Conservation (phyloP, 2,329 filamentous ascomycete genomes). For the Calonectria honghensis region DNA sequence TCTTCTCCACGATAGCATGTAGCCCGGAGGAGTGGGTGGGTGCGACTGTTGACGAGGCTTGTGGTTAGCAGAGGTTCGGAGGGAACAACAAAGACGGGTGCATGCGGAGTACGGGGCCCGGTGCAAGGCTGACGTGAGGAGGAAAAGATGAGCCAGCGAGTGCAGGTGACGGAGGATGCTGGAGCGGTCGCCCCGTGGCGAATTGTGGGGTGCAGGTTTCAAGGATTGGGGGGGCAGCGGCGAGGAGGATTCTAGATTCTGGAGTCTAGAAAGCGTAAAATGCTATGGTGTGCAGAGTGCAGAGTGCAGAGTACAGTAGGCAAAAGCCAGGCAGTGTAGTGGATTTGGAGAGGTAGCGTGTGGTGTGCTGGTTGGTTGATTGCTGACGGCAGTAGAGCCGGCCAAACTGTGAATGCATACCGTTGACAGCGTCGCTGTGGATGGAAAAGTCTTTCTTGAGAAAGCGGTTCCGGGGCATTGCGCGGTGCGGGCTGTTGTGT, state of each 20-base stretch:
- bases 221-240: constrained; percentile 43
- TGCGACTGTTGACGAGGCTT: constrained; percentile 47
- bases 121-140: constrained; percentile 47
- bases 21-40: constrained; percentile 48
- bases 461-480: constrained; percentile 59
- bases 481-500: constrained; percentile 29
- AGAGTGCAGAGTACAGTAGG: constrained; percentile 16
- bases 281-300: constrained; percentile 17
- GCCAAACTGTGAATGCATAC: constrained; percentile 43
- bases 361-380: constrained; percentile 9
- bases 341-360: constrained; percentile 15
- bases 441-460: constrained; percentile 60
- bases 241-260: constrained; percentile 8
- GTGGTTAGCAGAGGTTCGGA: constrained; percentile 45
- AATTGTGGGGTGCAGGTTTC: constrained; percentile 53
- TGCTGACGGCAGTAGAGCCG: neutral
- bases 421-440: constrained; percentile 57
- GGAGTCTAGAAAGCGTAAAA: constrained; percentile 40
- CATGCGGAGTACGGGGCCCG: constrained; percentile 30
- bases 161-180: constrained; percentile 29
- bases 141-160: constrained; percentile 29
- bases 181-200: constrained; percentile 45
- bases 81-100: constrained; percentile 22
- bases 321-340: neutral
- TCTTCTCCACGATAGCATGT: constrained; percentile 58